Evolutionary conservation across 2,329 filamentous ascomycete genomes (phyloP).

Genomic region (Colletotrichum lentis): DNA sequence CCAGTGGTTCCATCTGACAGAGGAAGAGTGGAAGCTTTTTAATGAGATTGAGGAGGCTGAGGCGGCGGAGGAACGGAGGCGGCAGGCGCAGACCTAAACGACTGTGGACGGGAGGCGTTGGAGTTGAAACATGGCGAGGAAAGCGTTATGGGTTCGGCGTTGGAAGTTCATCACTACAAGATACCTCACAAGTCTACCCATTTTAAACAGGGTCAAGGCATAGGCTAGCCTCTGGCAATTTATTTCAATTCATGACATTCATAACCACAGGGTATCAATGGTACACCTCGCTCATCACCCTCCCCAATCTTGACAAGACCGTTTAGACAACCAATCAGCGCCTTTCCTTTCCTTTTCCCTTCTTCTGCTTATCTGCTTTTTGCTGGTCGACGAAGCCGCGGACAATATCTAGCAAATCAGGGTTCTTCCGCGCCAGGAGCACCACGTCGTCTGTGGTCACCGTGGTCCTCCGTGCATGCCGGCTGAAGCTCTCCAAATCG

Average conservation of each 20-base stretch:
- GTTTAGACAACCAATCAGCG: not conserved
- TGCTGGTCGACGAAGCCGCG: constrained; percentile 71
- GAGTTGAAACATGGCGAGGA: not conserved
- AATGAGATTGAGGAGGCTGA: constrained; percentile 46
- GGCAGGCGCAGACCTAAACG: constrained; percentile 1
- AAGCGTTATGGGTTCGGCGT: not conserved
- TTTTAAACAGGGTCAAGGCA: not conserved
- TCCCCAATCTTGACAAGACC: not conserved
- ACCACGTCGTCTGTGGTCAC: constrained; percentile 88
- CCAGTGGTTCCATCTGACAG: constrained; percentile 52
- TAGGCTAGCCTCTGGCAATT: not conserved
- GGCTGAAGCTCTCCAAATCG: constrained; percentile 66
- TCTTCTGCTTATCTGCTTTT: constrained; percentile 53
- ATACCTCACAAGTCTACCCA: constrained; percentile 7
- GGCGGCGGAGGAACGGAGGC: constrained; percentile 29
- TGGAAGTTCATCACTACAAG: constrained; percentile 1
- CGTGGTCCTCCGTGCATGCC: constrained; percentile 81
- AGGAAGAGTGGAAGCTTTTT: constrained; percentile 51
- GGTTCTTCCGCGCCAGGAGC: constrained; percentile 85
- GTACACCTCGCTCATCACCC: not conserved
- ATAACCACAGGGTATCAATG: constrained; percentile 27
- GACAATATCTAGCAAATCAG: constrained; percentile 81
- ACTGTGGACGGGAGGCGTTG: not conserved
- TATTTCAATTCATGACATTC: not conserved
- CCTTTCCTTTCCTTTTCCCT: constrained; percentile 31